Evolutionary conservation across 2,329 filamentous ascomycete genomes (phyloP).

Genomic region (Tolypocladium inflatum): DNA sequence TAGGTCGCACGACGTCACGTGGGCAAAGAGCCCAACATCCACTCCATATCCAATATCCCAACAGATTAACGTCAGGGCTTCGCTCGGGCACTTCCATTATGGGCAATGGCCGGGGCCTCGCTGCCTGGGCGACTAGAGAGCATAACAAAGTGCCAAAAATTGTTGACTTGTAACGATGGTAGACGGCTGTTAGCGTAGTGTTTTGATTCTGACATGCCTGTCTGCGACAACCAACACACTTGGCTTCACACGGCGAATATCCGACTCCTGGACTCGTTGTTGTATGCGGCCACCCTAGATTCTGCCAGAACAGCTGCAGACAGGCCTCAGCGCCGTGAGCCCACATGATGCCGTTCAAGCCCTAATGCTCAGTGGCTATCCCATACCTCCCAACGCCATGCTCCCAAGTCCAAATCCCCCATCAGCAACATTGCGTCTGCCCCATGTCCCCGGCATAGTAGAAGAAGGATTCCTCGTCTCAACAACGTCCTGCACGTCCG

Average conservation of each 20-base stretch:
- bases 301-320: background rate
- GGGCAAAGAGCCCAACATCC: background rate
- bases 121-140: no score
- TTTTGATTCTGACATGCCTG: no score
- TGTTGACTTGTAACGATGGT: no score
- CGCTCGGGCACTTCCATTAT: no score
- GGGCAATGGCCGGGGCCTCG: no score
- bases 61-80: no score
- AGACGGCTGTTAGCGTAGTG: no score
- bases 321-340: background rate
- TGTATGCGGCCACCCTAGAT: background rate
- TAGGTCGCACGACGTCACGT: background rate
- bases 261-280: background rate
- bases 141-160: no score
- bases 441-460: background rate
- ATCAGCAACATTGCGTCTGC: background rate
- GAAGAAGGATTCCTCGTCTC: background rate
- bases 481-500: background rate
- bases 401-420: background rate
- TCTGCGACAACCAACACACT: no score
- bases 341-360: background rate
- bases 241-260: background rate
- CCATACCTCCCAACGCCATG: background rate
- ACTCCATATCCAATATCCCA: no score
- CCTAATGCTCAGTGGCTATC: background rate